Conservation (phyloP, 2,329 filamentous ascomycete genomes). For the Teratosphaeria nubilosa region DNA sequence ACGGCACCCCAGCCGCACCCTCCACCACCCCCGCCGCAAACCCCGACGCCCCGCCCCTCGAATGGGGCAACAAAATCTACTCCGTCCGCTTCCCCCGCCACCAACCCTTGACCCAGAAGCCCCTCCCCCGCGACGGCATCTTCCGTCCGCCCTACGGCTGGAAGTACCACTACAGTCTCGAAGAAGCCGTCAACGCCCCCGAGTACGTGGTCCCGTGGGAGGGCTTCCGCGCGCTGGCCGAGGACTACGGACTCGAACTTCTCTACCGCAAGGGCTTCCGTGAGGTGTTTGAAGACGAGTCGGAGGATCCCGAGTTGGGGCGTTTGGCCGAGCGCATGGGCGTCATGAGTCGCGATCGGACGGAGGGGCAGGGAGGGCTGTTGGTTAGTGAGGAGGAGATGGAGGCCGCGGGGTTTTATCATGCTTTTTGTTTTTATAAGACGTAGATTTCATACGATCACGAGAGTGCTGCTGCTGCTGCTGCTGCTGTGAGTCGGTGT, state of each 20-base stretch:
- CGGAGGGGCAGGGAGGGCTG: constrained; percentile 35
- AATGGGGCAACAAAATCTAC: constrained; percentile 93
- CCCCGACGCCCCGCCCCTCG: constrained; percentile 32
- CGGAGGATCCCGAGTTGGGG: constrained; percentile 70
- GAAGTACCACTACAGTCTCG: constrained; percentile 95
- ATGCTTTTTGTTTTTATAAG: constrained; percentile 96
- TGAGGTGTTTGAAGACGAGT: constrained; percentile 87
- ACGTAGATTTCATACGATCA: too few species aligned
- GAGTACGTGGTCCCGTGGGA: constrained; percentile 99
- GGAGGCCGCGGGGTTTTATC: constrained; percentile 82
- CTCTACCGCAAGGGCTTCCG: constrained; percentile 86
- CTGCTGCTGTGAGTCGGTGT: too few species aligned
- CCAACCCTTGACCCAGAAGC: constrained; percentile 19
- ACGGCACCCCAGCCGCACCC: neutral
- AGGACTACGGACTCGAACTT: constrained; percentile 92
- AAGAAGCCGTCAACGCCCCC: constrained; percentile 91
- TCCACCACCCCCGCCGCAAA: neutral
- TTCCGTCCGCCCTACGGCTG: constrained; percentile 94
- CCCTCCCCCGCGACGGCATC: constrained; percentile 63
- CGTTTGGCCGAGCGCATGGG: constrained; percentile 92
- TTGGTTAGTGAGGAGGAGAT: constrained; percentile 76
- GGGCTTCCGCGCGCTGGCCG: constrained; percentile 86
- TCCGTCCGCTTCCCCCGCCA: constrained; percentile 76
- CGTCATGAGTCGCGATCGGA: constrained; percentile 60
- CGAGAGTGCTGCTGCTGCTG: too few species aligned